Conservation (phyloP, 2,329 filamentous ascomycete species). For the Rutstroemia sp. region DNA sequence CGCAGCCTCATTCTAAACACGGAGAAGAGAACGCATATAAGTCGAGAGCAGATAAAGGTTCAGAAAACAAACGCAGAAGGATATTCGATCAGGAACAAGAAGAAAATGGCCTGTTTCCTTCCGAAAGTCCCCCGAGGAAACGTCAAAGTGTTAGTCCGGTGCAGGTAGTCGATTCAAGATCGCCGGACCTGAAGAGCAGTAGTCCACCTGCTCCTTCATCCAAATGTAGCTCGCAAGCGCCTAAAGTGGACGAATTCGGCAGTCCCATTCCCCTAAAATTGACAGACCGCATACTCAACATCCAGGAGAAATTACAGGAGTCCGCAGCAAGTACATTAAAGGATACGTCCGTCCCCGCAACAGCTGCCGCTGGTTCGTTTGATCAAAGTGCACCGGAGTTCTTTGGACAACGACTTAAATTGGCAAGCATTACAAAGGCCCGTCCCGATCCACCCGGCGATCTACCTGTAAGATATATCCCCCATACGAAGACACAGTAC, state of each 20-base stretch:
- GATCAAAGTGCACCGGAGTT: background rate
- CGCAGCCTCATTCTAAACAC: background rate
- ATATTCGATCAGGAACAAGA: background rate
- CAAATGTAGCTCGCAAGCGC: constrained; percentile 17
- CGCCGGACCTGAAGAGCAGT: background rate
- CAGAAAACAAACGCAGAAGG: background rate
- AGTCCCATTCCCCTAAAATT: constrained; percentile 19
- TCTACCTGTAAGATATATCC: constrained; percentile 18
- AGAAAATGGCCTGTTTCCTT: background rate
- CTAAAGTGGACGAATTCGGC: constrained; percentile 23
- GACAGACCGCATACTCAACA: constrained; percentile 14
- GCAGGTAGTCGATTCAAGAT: background rate
- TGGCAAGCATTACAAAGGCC: constrained; percentile 20
- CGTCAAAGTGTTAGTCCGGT: constrained; percentile 12
- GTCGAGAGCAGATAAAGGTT: background rate
- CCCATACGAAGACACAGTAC: constrained; percentile 22
- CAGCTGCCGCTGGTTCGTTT: background rate
- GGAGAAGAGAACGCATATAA: background rate
- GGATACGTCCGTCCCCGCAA: background rate
- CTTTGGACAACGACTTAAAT: background rate
- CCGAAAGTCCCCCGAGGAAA: constrained; percentile 11
- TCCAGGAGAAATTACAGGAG: constrained; percentile 6
- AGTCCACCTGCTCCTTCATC: background rate
- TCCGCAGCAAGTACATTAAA: constrained; percentile 1
- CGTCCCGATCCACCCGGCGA: constrained; percentile 21